Evolutionary conservation across 164 flowering plant genomes (phyloP).

Genomic region (Kalanchoe fedtschenkoi): DNA sequence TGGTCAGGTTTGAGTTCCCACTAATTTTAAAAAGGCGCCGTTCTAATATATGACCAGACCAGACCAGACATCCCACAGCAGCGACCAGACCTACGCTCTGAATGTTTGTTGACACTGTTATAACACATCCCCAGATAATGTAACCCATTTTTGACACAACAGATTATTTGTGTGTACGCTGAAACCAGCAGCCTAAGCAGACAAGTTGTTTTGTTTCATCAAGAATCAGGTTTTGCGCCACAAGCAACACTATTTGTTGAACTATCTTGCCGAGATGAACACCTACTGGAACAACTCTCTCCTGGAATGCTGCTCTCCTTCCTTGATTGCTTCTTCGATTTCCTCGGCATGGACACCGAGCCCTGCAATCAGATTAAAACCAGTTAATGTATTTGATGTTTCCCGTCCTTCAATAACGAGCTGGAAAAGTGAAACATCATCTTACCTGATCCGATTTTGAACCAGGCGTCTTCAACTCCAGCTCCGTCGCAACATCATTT

Average conservation of each 20-base stretch:
- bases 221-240: conserved; percentile 15
- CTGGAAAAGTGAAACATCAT: not conserved
- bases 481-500: conserved; percentile 27
- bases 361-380: conserved; percentile 17
- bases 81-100: too few relatives aligned
- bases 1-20: too few relatives aligned
- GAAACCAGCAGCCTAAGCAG: too few relatives aligned
- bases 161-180: too few relatives aligned
- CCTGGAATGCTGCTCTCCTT: conserved; percentile 15
- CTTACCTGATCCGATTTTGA: conserved; percentile 26
- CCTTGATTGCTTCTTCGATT: conserved; percentile 11
- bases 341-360: conserved; percentile 15
- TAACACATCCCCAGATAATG: too few relatives aligned
- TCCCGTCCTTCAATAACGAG: not conserved
- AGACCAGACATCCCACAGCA: too few relatives aligned
- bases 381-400: not conserved
- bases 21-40: too few relatives aligned
- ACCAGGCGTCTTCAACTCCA: conserved; percentile 41
- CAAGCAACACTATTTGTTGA: conserved; percentile 25
- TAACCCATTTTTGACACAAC: too few relatives aligned
- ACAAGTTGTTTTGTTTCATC: conserved; percentile 4
- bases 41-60: too few relatives aligned
- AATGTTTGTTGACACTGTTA: too few relatives aligned
- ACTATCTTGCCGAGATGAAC: conserved; percentile 34
- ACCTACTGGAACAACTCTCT: conserved; percentile 25